Evolutionary conservation across 495 filamentous ascomycete genomes (phyloP), one percentile per base, ranked within the genome.

Genomic region (Amorphotheca resinae): DNA sequence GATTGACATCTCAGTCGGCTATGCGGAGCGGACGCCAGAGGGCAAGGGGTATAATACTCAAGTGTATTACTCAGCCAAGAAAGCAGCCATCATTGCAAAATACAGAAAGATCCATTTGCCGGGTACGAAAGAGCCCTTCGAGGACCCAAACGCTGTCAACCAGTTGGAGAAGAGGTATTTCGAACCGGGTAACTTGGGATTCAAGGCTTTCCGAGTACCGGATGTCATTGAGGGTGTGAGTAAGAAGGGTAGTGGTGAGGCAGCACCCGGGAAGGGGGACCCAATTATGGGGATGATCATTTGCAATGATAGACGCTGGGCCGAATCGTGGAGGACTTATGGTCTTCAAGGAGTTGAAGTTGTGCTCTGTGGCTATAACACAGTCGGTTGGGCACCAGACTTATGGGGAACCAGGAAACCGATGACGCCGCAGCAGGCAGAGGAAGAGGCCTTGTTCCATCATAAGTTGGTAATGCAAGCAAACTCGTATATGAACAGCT

Each of bases 101-200:
- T 72, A 72, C 50, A 60, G 68, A 41, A 72, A 72, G 51, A 56
- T 72, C 21, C 68, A 72, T 49, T 56, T 72, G 0, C 66, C 68
- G 1, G 68, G 66, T 3, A 63, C 61, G 15, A 54, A 55, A 18
- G 68, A 72, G 50, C 68, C 68, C 1, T 63, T 64, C 16, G 56
- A 59, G 11, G 58, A 67, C 25, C 61, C 63, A 0, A 56, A 60
- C 9, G 65, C 63, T 22, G 54, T 64, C 38, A 65, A 70, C 40
- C 65, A 72, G 56, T 59, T 69, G 12, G 68, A 72, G 50, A 72
- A 72, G 50, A 53, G 65, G 20, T 70, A 69, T 54, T 72, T 72
- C 45, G 52, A 52, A 14, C 62, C 64, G 6, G 68, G 67, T 7
- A 54, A 72, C 42, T 53, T 69, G 30, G 66, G 68, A 2, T 72